These are phyloP conservation scores for Puccinia hordei DNA, from an alignment of 1,284 basidiomycete genomes.

Conservation along the genomic window DNA sequence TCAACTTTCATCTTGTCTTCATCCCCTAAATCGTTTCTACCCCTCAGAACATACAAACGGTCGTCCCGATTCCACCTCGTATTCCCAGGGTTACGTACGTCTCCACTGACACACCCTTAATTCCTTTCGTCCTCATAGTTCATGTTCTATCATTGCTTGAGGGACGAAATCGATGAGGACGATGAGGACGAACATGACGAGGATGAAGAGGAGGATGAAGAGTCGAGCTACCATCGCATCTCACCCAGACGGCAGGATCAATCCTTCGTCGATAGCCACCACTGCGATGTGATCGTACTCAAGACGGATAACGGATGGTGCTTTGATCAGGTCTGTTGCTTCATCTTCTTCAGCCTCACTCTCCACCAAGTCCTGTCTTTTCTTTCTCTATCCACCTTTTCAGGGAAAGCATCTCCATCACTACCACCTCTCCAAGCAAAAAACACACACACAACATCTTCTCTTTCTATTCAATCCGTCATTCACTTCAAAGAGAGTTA, in stretches of 20 bases:
- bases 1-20: background rate
- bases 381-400: background rate
- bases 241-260: conserved; percentile 27
- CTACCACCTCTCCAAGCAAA: background rate
- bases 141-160: conserved; percentile 47
- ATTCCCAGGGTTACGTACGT: background rate
- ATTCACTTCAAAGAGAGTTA: background rate
- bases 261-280: conserved; percentile 29
- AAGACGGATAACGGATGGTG: conserved; percentile 50
- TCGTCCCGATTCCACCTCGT: background rate
- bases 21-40: background rate
- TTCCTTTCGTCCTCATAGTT: conserved; percentile 1
- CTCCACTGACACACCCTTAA: background rate
- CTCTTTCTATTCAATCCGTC: background rate
- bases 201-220: conserved; percentile 30
- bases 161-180: conserved; percentile 34
- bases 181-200: conserved; percentile 40
- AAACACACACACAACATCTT: too few species aligned
- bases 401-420: background rate
- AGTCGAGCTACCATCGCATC: conserved; percentile 34
- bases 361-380: background rate
- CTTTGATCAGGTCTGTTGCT: conserved; percentile 48
- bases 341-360: background rate
- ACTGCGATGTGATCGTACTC: conserved; percentile 45
- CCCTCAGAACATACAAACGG: background rate